Conservation (phyloP, 2,329 filamentous ascomycete genomes). For the Conoideocrella luteorostrata region DNA sequence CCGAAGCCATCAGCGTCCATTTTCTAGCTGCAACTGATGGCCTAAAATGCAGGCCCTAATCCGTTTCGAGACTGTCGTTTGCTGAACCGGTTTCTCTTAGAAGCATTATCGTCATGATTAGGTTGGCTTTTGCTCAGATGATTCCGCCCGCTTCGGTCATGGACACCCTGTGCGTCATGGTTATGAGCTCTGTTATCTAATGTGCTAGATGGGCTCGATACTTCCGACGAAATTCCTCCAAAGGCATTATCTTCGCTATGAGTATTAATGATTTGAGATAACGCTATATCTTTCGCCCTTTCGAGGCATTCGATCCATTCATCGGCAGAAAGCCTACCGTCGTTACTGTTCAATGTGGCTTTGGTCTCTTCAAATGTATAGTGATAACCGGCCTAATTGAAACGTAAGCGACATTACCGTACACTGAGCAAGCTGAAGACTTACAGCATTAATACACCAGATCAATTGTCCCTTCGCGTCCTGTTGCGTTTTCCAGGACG, state of each 20-base stretch:
- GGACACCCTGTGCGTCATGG: slow-evolving; percentile 41
- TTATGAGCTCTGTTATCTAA: slow-evolving; percentile 53
- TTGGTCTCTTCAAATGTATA: slow-evolving; percentile 94
- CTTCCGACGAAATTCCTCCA: slow-evolving; percentile 60
- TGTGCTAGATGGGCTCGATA: slow-evolving; percentile 74
- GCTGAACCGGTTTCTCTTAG: slow-evolving; percentile 68
- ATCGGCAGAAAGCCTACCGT: slow-evolving; percentile 63
- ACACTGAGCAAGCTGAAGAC: slow-evolving; percentile 28
- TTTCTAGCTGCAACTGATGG: too few species aligned
- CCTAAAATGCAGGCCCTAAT: slow-evolving; percentile 76
- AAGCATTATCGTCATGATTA: slow-evolving; percentile 43
- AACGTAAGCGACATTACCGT: slow-evolving; percentile 15
- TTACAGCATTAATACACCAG: slow-evolving; percentile 91
- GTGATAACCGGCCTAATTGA: slow-evolving; percentile 72
- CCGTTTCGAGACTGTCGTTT: slow-evolving; percentile 92
- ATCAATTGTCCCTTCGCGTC: slow-evolving; percentile 83
- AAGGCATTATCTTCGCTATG: slow-evolving; percentile 64
- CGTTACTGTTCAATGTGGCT: slow-evolving; percentile 50
- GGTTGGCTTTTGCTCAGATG: slow-evolving; percentile 55
- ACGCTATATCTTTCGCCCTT: slow-evolving; percentile 75
- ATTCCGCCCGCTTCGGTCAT: slow-evolving; percentile 48
- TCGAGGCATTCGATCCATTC: slow-evolving; percentile 92
- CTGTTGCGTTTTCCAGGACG: slow-evolving; percentile 69
- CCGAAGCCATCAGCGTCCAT: neutral
- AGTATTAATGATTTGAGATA: slow-evolving; percentile 62